Evolutionary conservation across 495 filamentous ascomycete genomes (phyloP).

Genomic region (Trichoderma reesei): DNA sequence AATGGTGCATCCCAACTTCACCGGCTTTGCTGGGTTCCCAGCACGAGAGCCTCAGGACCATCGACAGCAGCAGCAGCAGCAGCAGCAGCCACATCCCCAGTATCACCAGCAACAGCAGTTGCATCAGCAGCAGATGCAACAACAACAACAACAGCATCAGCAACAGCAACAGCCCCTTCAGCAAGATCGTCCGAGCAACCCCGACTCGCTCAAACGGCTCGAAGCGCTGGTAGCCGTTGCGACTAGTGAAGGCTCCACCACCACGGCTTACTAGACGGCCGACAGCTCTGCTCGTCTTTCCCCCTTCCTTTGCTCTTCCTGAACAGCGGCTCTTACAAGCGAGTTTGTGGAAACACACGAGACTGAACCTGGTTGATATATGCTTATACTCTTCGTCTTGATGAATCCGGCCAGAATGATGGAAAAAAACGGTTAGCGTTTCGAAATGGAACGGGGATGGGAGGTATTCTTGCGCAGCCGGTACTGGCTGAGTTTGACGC

Average conservation of each 20-base stretch:
- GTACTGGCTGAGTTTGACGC: background rate
- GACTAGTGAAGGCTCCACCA: conserved; percentile 64
- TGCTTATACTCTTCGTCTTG: background rate
- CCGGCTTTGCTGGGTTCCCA: conserved; percentile 35
- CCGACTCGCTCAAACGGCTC: conserved; percentile 50
- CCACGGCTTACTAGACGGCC: conserved; percentile 36
- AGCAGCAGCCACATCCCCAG: background rate
- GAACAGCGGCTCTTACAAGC: no score
- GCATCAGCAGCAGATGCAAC: conserved; percentile 12
- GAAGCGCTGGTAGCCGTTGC: conserved; percentile 86
- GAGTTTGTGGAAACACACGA: no score
- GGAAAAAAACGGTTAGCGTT: no score
- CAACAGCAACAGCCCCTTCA: conserved; percentile 13
- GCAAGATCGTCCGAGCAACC: conserved; percentile 19
- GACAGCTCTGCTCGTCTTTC: background rate
- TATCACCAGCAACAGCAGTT: conserved; percentile 16
- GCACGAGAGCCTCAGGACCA: conserved; percentile 19
- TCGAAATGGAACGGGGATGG: background rate
- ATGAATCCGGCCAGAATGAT: no score
- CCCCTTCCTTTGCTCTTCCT: background rate
- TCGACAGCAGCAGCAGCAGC: background rate
- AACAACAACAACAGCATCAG: conserved; percentile 9
- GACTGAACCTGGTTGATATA: no score
- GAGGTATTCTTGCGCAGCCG: background rate
- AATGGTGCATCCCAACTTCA: conserved; percentile 40